Percentiles rank a stretch among this genome's conserved stretches.
These are phyloP conservation scores for Suillus americanus DNA, from an alignment of 768 basidiomycete species.

Conservation along the genomic window DNA sequence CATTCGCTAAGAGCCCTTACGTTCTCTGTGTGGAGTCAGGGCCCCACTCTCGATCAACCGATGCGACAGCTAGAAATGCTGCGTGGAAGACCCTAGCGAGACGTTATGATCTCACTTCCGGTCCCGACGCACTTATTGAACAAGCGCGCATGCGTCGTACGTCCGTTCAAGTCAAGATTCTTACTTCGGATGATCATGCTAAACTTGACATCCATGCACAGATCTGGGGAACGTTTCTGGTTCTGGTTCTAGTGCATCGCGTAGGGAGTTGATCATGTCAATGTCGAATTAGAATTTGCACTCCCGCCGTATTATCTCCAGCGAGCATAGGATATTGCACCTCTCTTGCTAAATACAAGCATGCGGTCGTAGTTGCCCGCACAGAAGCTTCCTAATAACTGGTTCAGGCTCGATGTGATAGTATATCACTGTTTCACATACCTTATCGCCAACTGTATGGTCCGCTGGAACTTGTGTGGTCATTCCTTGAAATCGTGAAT, in stretches of 20 bases:
- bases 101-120: background rate
- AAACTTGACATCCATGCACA: background rate
- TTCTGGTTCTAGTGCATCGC: background rate
- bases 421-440: background rate
- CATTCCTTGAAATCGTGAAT: background rate
- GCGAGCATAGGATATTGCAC: background rate
- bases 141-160: background rate
- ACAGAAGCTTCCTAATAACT: background rate
- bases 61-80: background rate
- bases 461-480: background rate
- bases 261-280: constrained; percentile 15
- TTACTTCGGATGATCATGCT: background rate
- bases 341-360: background rate
- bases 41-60: background rate
- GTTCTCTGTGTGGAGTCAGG: background rate
- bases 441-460: constrained; percentile 1
- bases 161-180: background rate
- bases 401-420: constrained; percentile 3
- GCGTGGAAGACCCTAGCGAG: background rate
- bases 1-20: constrained; percentile 2
- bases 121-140: background rate
- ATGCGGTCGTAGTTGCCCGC: background rate
- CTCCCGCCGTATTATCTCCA: background rate
- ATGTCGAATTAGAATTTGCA: background rate
- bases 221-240: background rate